Conservation (phyloP, 106 monocot species). For the Platanthera guangdongensis region DNA sequence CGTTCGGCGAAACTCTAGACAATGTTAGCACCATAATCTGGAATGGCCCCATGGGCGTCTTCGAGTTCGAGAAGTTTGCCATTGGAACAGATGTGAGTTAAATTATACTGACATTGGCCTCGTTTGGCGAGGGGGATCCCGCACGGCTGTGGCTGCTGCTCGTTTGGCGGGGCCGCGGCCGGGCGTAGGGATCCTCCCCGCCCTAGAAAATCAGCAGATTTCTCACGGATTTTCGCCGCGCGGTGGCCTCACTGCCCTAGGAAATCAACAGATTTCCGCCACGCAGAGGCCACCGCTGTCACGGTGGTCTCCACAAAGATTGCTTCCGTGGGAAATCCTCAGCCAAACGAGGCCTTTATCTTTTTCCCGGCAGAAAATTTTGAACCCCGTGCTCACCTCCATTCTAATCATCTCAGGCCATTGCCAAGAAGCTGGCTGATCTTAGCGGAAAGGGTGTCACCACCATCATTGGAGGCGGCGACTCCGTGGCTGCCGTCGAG, state of each 20-base stretch:
- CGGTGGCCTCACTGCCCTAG: too few species aligned
- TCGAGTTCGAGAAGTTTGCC: constrained; percentile 65
- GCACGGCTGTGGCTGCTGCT: too few species aligned
- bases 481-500: constrained; percentile 60
- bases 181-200: too few species aligned
- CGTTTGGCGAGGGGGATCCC: too few species aligned
- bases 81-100: constrained; percentile 45
- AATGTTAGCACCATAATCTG: constrained; percentile 41
- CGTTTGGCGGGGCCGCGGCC: too few species aligned
- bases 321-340: too few species aligned
- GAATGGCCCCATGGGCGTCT: constrained; percentile 69
- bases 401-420: constrained; percentile 24
- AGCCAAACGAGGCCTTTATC: background rate
- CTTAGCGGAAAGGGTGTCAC: constrained; percentile 36
- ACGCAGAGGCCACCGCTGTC: too few species aligned
- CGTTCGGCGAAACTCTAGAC: constrained; percentile 37
- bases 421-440: constrained; percentile 58
- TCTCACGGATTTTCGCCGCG: too few species aligned
- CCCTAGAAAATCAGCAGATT: too few species aligned
- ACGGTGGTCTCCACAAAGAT: too few species aligned
- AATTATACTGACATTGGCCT: background rate
- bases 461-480: constrained; percentile 59
- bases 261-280: too few species aligned
- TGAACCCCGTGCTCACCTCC: background rate
- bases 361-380: background rate